Evolutionary conservation across 768 basidiomycete species (phyloP), one percentile per base, ranked within the genome.

Genomic region (Tulasnella sp.): DNA sequence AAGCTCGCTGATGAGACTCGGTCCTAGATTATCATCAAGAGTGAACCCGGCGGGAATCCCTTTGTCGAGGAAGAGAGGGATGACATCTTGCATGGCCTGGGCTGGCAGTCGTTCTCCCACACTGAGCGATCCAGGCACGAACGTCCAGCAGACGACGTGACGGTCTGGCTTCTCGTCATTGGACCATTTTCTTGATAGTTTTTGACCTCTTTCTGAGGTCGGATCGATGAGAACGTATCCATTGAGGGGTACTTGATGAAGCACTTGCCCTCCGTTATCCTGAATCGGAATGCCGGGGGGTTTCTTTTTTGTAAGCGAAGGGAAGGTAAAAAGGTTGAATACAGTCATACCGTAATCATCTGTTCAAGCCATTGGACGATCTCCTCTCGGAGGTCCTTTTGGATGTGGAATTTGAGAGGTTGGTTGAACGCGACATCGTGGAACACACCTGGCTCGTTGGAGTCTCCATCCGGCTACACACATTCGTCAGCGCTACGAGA

Each of bases 161-260:
- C 56, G 43, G 29, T 49, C 45, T 17, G 56, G 56, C n/a, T 49
- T 46, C 12, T n/a, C 24, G 2, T 34, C 45, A 9, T 48, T 31
- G 4, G 22, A n/a, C 56, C 56, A 58, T 29, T 58, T 58, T 15
- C n/a, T n/a, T 12, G 30, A 9, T 4, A 49, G 45, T 2, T 29
- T 29, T 7, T 49, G 19, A 10, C 56, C 56, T 19, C 48, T 58
- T 29, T 29, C 43, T 24, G 56, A 30, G 19, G 7, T 38, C 10
- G 56, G 56, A 41, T 58, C 29, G 19, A 58, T 49, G 45, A 58
- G 48, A 11, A 58, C 46, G 56, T 58, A 58, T n/a, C 56, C 56
- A 25, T 46, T 49, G 30, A 48, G 43, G 1, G 56, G 56, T 17
- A 58, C 46, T 10, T 48, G 43, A 29, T 30, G 22, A n/a, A 58